phyloP scores from a whole-genome alignment of 768 basidiomycete species.

The Mycena olivaceomarginata region DNA sequence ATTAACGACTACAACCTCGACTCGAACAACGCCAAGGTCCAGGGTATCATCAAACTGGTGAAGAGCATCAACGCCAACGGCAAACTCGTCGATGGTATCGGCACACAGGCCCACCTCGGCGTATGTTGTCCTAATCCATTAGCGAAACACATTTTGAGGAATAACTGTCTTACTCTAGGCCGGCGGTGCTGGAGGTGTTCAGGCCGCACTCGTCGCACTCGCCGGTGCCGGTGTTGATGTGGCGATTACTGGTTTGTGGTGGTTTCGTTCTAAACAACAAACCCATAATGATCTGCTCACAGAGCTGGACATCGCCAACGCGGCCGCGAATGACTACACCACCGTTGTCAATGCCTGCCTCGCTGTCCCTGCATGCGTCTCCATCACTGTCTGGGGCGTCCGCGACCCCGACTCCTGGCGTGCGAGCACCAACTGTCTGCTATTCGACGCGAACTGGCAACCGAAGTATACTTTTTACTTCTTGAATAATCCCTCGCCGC shows the following conservation, averaged over 20 bases:
- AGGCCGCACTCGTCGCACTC: constrained; percentile 66
- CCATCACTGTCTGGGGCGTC: constrained; percentile 72
- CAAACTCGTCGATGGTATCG: constrained; percentile 69
- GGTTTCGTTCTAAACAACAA: neutral
- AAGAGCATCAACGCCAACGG: constrained; percentile 55
- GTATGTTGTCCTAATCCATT: constrained; percentile 42
- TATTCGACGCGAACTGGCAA: constrained; percentile 67
- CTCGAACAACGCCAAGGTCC: constrained; percentile 66
- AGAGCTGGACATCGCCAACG: constrained; percentile 64
- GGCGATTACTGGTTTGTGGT: constrained; percentile 60
- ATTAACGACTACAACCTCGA: constrained; percentile 72
- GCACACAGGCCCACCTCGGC: constrained; percentile 66
- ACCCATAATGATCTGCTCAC: neutral
- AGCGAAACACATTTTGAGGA: neutral
- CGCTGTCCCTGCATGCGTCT: constrained; percentile 61
- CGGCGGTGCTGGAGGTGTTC: constrained; percentile 62
- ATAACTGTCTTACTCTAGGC: constrained; percentile 48
- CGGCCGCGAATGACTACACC: constrained; percentile 64
- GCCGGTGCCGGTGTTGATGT: constrained; percentile 65
- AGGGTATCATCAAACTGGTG: constrained; percentile 63
- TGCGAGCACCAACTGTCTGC: constrained; percentile 62
- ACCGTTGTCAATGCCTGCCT: constrained; percentile 68
- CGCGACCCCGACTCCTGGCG: constrained; percentile 71
- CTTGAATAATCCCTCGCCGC: neutral
- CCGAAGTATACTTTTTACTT: constrained; percentile 55